These are phyloP conservation scores for Phytophthora pinifolia DNA, from an alignment of 352 stramenopile genomes.

Conservation along the genomic window DNA sequence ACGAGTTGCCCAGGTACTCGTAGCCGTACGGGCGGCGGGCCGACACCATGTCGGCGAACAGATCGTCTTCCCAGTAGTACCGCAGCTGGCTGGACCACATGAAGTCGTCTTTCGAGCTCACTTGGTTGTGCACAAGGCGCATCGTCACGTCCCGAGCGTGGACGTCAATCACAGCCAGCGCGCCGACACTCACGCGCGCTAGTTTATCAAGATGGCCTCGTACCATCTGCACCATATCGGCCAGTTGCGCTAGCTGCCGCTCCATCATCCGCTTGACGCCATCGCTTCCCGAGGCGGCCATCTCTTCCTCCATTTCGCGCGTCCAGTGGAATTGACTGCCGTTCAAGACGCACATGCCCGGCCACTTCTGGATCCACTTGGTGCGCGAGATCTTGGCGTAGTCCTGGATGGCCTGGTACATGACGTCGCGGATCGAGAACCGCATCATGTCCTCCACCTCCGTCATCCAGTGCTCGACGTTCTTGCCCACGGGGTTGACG, in stretches of 20 bases:
- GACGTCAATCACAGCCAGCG: constrained; percentile 95
- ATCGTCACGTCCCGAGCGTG: constrained; percentile 93
- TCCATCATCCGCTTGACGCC: constrained; percentile 93
- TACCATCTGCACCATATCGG: constrained; percentile 96
- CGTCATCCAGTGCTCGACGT: constrained; percentile 96
- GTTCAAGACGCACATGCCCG: constrained; percentile 94
- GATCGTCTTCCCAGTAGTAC: constrained; percentile 93
- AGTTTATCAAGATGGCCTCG: constrained; percentile 88
- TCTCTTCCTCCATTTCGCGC: constrained; percentile 90
- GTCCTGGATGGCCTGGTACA: constrained; percentile 91
- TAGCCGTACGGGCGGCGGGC: constrained; percentile 92
- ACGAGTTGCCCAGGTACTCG: constrained; percentile 95
- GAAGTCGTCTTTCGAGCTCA: constrained; percentile 92
- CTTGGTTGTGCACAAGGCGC: constrained; percentile 79
- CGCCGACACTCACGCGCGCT: constrained; percentile 91
- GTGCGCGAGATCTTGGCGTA: constrained; percentile 90
- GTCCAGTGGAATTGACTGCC: constrained; percentile 96
- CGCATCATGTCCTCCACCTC: constrained; percentile 94
- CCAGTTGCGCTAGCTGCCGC: constrained; percentile 87
- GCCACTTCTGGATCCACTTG: constrained; percentile 96
- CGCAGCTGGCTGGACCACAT: constrained; percentile 94
- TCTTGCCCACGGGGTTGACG: constrained; percentile 93
- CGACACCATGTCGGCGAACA: constrained; percentile 92
- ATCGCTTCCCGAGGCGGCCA: constrained; percentile 75
- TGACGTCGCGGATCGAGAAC: constrained; percentile 88